These are phyloP conservation scores for Pseudocercospora vitis DNA, from an alignment of 2,329 filamentous ascomycete species.

Conservation along the genomic window DNA sequence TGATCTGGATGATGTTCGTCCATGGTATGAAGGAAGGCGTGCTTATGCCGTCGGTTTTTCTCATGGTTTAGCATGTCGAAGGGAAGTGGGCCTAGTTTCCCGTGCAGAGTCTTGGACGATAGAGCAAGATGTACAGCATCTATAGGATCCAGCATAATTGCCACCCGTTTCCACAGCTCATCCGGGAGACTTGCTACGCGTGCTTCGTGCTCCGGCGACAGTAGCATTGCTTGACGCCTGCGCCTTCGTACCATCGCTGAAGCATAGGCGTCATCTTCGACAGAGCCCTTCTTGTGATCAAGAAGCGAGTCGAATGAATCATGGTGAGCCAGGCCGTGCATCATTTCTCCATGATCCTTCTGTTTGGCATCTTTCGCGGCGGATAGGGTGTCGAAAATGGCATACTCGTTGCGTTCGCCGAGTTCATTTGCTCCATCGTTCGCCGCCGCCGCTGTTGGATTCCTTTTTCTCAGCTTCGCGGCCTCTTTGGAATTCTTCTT, in stretches of 20 bases:
- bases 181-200: conserved; percentile 49
- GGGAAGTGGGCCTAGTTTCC: conserved; percentile 44
- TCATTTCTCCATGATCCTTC: conserved; percentile 41
- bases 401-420: conserved; percentile 36
- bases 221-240: conserved; percentile 15
- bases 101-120: conserved; percentile 49
- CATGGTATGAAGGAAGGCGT: conserved; percentile 54
- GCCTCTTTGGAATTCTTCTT: conserved; percentile 30
- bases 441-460: conserved; percentile 11
- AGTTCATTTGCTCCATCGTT: conserved; percentile 34
- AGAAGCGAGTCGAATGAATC: conserved; percentile 40
- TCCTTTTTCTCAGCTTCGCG: conserved; percentile 24
- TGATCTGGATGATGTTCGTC: conserved; percentile 56
- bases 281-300: conserved; percentile 20
- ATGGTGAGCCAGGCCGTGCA: conserved; percentile 40
- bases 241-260: conserved; percentile 8
- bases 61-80: conserved; percentile 45
- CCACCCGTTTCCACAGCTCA: conserved; percentile 49
- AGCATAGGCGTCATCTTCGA: conserved; percentile 9
- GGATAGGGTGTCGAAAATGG: conserved; percentile 32
- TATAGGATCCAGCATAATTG: conserved; percentile 44
- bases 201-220: conserved; percentile 38
- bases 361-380: conserved; percentile 19
- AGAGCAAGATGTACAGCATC: conserved; percentile 53
- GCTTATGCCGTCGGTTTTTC: conserved; percentile 48